Evolutionary conservation across 2,329 filamentous ascomycete species (phyloP).

Genomic region (Venturia aucupariae): DNA sequence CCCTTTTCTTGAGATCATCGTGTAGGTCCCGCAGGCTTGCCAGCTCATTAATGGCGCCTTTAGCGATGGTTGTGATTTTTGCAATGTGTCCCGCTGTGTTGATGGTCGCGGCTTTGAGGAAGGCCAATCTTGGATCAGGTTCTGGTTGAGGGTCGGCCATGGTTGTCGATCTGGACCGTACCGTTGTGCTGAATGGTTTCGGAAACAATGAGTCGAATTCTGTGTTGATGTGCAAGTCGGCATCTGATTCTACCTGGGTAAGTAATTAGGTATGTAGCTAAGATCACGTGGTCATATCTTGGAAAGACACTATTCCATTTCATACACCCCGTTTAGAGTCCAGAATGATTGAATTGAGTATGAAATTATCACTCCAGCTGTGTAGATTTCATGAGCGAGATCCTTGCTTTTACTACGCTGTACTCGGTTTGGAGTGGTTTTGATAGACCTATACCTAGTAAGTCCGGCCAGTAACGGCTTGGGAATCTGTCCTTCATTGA

Average conservation of each 20-base stretch:
- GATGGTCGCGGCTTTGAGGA: not conserved
- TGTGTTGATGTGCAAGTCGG: not conserved
- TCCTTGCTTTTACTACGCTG: too few species aligned
- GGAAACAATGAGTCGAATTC: not conserved
- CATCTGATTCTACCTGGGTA: not conserved
- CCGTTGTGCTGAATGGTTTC: not conserved
- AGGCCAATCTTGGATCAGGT: not conserved
- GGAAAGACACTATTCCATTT: not conserved
- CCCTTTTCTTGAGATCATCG: not conserved
- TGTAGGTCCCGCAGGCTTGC: not conserved
- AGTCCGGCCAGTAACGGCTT: too few species aligned
- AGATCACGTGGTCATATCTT: not conserved
- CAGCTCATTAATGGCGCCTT: not conserved
- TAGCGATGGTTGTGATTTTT: not conserved
- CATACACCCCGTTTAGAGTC: not conserved
- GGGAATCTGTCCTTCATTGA: too few species aligned
- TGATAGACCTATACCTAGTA: too few species aligned
- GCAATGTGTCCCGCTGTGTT: not conserved
- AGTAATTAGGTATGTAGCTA: too few species aligned
- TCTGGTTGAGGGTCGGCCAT: not conserved
- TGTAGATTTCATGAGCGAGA: too few species aligned
- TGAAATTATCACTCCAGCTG: too few species aligned
- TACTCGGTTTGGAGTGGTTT: too few species aligned
- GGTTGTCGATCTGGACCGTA: not conserved
- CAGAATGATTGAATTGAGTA: too few species aligned